Base-by-base conservation (phyloP, 2,329 filamentous ascomycete species). In the Clarireedia monteithiana region DNA sequence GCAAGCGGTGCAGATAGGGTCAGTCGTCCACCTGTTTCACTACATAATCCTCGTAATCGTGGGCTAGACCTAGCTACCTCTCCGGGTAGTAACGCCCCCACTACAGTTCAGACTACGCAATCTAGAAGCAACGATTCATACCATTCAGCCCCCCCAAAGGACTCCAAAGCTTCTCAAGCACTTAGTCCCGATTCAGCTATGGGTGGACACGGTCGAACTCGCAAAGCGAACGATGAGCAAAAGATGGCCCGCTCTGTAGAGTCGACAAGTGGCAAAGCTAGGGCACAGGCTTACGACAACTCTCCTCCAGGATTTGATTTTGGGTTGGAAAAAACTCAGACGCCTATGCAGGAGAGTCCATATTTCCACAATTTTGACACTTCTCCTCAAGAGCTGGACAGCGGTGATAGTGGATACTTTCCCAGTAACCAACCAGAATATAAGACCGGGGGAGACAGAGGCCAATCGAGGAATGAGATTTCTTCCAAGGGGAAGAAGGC, bases 251-350 rank as follows among this genome's bases (percentile, higher is more conserved):
- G n/a, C 15, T 23, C 20, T 4, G 38, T 50, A 6, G 39, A 46
- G 12, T 36, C 17, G 9, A 39, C 34, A 40, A 55, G 50, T 48
- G 12, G 9, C 10, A 27, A 54, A 20, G 20, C 45, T 7, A 45
- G 30, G 36, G 10, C 53, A 26, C 38, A 36, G 20, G 17, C 27
- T n/a, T 27, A 6, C 15, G 46, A 14, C 10, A 24, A 26, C 15
- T 26, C 46, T 17, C 38, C 53, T 26, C 53, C 45, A 15, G 53
- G 53, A 15, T 55, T 55, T 44, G 50, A 47, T 14, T 55, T 55
- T 20, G 53, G 39, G 6, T 45, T 50, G n/a, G 46, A 50, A 9
- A 38, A 50, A n/a, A 12, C 15, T 7, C 9, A 34, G 5, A 6
- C 26, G 17, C 17, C 36, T 20, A 36, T 20, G 24, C 53, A 55